These are phyloP conservation scores for Umbelopsis ramanniana DNA, from an alignment of 192 early-diverging fungal genomes.

Conservation along the genomic window DNA sequence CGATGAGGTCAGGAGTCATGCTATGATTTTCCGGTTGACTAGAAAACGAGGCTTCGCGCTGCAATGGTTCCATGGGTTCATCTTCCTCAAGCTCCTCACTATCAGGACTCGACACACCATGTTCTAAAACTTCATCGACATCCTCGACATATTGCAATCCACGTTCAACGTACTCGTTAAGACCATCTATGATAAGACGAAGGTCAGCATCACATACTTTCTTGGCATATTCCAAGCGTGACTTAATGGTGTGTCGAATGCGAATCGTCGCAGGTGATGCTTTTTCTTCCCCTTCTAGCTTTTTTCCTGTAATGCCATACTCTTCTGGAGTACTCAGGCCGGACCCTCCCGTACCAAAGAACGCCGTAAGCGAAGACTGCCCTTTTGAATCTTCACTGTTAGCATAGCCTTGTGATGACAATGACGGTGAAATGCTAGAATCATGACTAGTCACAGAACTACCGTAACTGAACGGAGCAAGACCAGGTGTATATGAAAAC, in stretches of 20 bases:
- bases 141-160: conserved; percentile 54
- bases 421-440: neutral
- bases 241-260: conserved; percentile 31
- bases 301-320: neutral
- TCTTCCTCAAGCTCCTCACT: conserved; percentile 34
- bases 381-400: neutral
- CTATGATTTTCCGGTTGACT: neutral
- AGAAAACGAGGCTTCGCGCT: neutral
- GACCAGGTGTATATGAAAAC: conserved; percentile 20
- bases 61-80: neutral
- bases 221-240: conserved; percentile 41
- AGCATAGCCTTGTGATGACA: conserved; percentile 1
- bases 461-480: conserved; percentile 16
- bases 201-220: conserved; percentile 62
- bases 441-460: neutral
- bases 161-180: conserved; percentile 71
- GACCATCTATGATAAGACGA: conserved; percentile 64
- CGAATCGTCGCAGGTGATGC: conserved; percentile 6
- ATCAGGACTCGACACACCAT: conserved; percentile 25
- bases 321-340: conserved; percentile 19
- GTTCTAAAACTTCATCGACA: conserved; percentile 32
- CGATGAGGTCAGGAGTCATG: neutral
- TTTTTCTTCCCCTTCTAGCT: conserved; percentile 6
- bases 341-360: conserved; percentile 17
- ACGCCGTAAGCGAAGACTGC: neutral